Evolutionary conservation across 2,329 filamentous ascomycete species (phyloP), one percentile per base, ranked within the genome.

Genomic region (Cladobotryum mycophilum): DNA sequence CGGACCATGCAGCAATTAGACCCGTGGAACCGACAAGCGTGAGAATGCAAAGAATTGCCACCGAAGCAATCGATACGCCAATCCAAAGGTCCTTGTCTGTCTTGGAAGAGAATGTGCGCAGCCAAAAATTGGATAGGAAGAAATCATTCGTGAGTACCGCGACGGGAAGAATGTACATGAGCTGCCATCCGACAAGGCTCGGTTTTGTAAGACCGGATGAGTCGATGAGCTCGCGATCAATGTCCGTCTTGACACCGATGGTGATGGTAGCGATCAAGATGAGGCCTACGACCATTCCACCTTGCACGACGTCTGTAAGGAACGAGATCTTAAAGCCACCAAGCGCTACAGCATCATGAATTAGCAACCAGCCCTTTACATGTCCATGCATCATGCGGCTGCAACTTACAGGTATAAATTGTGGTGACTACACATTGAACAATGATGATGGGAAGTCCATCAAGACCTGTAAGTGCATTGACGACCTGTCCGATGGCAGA

Each of bases 271-370:
- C 87, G 57, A 93, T 80, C 61, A 91, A 71, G 61, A 93, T 82
- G 5, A 93, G 78, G 14, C 80, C 76, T 14, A 89, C 67, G 1
- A 93, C 86, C 85, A 93, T 89, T 47, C 71, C 78, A 48, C 87
- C 88, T 65, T 93, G 89, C 53, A 92, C 76, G 62, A 88, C 87
- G 68, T 93, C 88, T 8, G 89, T 93, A 48, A 91, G 70, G 68
- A 93, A 92, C 1, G 88, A 92, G 53, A 93, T 87, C 54, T 81
- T 82, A 76, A 93, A 93, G 3, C 89, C 88, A 49, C 88, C 88
- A 9, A 92, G 72, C 3, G 87, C 85, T 88, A 52, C 8, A n/a
- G 2, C 37, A n/a, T 9, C 14, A 45, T 57, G 48, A 51, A 46
- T 12, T 5, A 41, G 13, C 37, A 15, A 42, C 5, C 12, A 3